Conservation (phyloP, 202 grass and related monocot species). For the Saccharum hybrid region DNA sequence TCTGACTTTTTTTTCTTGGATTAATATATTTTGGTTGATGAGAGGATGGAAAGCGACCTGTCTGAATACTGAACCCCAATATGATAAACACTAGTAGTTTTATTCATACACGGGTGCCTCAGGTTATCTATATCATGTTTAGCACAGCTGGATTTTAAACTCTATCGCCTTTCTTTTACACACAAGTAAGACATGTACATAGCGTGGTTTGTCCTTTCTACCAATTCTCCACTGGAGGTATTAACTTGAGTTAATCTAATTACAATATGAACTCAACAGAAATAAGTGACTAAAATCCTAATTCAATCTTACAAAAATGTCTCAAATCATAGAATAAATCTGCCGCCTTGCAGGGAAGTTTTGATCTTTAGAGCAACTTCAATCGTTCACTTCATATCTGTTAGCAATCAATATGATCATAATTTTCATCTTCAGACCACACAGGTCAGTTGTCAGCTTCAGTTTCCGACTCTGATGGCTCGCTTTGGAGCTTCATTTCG, state of each 20-base stretch:
- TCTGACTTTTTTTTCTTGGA: neutral
- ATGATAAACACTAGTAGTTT: constrained; percentile 14
- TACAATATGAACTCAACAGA: constrained; percentile 14
- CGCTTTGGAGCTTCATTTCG: constrained; percentile 43
- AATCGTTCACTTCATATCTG: constrained; percentile 13
- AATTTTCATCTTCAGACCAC: constrained; percentile 27
- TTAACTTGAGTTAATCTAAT: constrained; percentile 37
- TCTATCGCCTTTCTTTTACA: neutral
- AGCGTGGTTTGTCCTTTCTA: constrained; percentile 37
- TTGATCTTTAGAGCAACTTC: constrained; percentile 40
- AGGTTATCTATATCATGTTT: neutral
- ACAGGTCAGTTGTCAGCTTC: constrained; percentile 41
- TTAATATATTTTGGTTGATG: constrained; percentile 16
- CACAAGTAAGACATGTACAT: constrained; percentile 27
- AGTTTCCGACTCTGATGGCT: constrained; percentile 46
- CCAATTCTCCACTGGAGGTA: constrained; percentile 30
- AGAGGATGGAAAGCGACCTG: neutral
- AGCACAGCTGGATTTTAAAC: neutral
- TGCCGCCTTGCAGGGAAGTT: neutral
- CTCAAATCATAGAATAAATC: constrained; percentile 25
- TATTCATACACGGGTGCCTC: neutral
- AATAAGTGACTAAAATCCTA: constrained; percentile 33
- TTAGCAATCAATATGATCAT: constrained; percentile 45
- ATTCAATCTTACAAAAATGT: constrained; percentile 39
- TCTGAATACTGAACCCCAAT: neutral